Evolutionary conservation across 2,329 filamentous ascomycete species (phyloP).

Genomic region (Fusarium protoensiforme): DNA sequence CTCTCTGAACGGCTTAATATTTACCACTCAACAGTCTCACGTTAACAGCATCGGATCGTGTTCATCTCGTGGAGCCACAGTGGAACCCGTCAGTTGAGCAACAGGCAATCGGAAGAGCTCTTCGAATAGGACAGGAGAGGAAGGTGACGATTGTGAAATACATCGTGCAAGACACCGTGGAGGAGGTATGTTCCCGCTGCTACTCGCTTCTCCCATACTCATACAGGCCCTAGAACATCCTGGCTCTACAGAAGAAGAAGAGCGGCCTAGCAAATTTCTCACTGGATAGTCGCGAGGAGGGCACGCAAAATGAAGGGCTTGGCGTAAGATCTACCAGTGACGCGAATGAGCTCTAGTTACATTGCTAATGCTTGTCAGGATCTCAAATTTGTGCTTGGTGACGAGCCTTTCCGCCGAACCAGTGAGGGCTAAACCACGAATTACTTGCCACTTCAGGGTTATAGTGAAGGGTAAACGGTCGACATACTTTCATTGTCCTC

Average conservation of each 20-base stretch:
- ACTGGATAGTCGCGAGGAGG: not conserved
- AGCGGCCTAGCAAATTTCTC: not conserved
- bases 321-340: too few species aligned
- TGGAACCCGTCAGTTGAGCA: not conserved
- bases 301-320: not conserved
- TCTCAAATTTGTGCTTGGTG: not conserved
- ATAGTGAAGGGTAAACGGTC: too few species aligned
- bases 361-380: not conserved
- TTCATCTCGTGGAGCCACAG: not conserved
- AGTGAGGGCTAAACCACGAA: not conserved
- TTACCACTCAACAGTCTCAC: too few species aligned
- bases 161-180: not conserved
- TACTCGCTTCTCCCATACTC: too few species aligned
- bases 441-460: too few species aligned
- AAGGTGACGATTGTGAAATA: not conserved
- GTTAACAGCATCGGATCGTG: not conserved
- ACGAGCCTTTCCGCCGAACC: fast-evolving
- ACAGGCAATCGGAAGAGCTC: not conserved
- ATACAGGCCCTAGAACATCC: too few species aligned
- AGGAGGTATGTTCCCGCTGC: too few species aligned
- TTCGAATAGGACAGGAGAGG: not conserved
- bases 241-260: not conserved
- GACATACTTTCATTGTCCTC: too few species aligned
- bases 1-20: too few species aligned
- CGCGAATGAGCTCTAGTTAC: too few species aligned